A percentile compares a stretch with the other conserved stretches of the same genome.
Evolutionary conservation across 1,139 yeast genomes (phyloP).

Genomic region (Hyphopichia pseudoburtonii): DNA sequence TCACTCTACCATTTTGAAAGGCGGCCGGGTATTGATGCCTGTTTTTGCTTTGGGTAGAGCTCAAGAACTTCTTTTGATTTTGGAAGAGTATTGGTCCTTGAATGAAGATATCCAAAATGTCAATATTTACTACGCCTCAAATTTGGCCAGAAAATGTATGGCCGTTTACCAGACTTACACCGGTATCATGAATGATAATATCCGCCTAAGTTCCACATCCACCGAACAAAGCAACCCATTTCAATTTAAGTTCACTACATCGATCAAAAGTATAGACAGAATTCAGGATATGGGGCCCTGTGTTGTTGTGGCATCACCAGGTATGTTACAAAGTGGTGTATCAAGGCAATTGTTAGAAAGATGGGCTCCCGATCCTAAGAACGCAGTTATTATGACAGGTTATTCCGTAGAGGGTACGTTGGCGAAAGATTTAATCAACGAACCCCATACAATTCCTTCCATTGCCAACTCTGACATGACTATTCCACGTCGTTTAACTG

Average conservation of each 20-base stretch:
- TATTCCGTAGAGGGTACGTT: conserved; percentile 97
- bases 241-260: conserved; percentile 81
- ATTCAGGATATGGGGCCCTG: conserved; percentile 95
- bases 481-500: conserved; percentile 81
- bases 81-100: conserved; percentile 92
- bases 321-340: conserved; percentile 96
- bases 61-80: conserved; percentile 82
- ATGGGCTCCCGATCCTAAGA: conserved; percentile 97
- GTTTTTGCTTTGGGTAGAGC: conserved; percentile 97
- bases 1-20: conserved; percentile 80
- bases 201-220: conserved; percentile 65
- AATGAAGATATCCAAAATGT: conserved; percentile 81
- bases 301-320: conserved; percentile 95
- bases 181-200: conserved; percentile 49
- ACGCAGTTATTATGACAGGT: conserved; percentile 87
- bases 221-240: conserved; percentile 67
- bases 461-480: conserved; percentile 73
- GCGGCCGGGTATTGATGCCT: conserved; percentile 91
- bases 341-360: conserved; percentile 87
- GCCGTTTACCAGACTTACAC: conserved; percentile 92
- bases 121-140: conserved; percentile 87
- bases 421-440: conserved; percentile 87
- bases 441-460: conserved; percentile 87
- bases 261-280: conserved; percentile 74
- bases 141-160: conserved; percentile 92